phyloP scores from a whole-genome alignment of 495 filamentous ascomycete genomes.

The Annulohypoxylon maeteangense region DNA sequence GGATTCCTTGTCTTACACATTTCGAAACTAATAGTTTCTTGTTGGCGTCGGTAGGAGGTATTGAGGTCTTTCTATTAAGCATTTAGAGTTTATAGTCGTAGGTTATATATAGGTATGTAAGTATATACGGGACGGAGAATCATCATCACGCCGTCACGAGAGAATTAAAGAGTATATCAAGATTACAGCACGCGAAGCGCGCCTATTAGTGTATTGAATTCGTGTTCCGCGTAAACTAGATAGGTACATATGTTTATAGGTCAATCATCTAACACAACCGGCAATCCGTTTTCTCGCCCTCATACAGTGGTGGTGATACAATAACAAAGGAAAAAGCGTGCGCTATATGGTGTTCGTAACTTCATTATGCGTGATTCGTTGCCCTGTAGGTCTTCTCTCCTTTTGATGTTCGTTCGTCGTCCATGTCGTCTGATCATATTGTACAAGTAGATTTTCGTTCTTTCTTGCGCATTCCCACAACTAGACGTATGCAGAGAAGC shows the following conservation, averaged over 20 bases:
- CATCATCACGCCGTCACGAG: not conserved
- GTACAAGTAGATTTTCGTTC: not conserved
- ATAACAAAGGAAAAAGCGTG: conserved; percentile 1
- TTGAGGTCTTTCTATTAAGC: not conserved
- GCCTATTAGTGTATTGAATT: not conserved
- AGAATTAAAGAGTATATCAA: not conserved
- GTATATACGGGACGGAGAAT: not conserved
- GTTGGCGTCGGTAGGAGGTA: not conserved
- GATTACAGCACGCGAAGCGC: conserved; percentile 5
- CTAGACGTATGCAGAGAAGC: not conserved
- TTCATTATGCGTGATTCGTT: conserved; percentile 16
- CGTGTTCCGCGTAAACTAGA: conserved; percentile 17
- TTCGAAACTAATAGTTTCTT: not conserved
- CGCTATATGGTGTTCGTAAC: conserved; percentile 17
- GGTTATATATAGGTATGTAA: not conserved
- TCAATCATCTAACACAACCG: not conserved
- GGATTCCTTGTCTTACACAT: conserved; percentile 6
- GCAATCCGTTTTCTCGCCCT: conserved; percentile 2
- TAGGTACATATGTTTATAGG: too few species aligned
- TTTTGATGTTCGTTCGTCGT: conserved; percentile 10
- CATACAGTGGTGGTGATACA: not conserved
- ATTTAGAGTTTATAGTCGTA: not conserved
- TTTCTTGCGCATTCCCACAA: not conserved
- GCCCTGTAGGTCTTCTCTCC: not conserved
- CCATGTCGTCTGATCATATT: conserved; percentile 17